Evolutionary conservation across 2,329 filamentous ascomycete species (phyloP).

Genomic region (Pseudonectria foliicola): DNA sequence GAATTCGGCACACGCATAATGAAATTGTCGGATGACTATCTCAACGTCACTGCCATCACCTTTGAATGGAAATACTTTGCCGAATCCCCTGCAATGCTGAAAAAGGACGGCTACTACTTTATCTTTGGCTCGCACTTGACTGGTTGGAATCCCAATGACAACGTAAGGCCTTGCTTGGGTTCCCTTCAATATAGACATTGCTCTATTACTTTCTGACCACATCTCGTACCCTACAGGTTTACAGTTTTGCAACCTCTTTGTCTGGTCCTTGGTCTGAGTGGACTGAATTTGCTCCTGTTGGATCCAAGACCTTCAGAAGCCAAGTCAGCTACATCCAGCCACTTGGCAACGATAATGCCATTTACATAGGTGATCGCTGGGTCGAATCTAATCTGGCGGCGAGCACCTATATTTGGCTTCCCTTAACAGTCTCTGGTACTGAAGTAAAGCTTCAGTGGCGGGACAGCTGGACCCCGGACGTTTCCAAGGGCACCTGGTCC

Average conservation of each 20-base stretch:
- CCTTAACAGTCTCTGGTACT: conserved; percentile 45
- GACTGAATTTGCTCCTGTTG: conserved; percentile 49
- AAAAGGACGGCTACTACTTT: conserved; percentile 53
- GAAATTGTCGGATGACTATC: conserved; percentile 49
- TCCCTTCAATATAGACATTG: too few relatives aligned
- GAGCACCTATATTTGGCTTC: conserved; percentile 60
- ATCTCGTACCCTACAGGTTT: conserved; percentile 25
- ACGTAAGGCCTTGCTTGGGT: conserved; percentile 28
- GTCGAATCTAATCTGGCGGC: conserved; percentile 49
- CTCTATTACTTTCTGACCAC: accelerated
- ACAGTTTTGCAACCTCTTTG: conserved; percentile 50
- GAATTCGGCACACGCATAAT: conserved; percentile 51
- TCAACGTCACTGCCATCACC: conserved; percentile 39
- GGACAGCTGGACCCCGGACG: conserved; percentile 48
- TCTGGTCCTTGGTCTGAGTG: conserved; percentile 55
- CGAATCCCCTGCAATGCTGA: conserved; percentile 58
- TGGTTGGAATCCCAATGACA: conserved; percentile 57
- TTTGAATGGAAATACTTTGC: conserved; percentile 48
- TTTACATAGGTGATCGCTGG: conserved; percentile 66
- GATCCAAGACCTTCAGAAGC: conserved; percentile 49
- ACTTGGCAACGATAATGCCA: conserved; percentile 29
- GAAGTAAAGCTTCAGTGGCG: conserved; percentile 43
- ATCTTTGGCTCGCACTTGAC: conserved; percentile 55
- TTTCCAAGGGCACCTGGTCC: conserved; percentile 35
- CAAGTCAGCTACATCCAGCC: conserved; percentile 55